Percentiles rank a stretch among this genome's conserved stretches.
These are phyloP conservation scores for Gymnopus androsaceus DNA, from an alignment of 1,284 basidiomycete genomes.

Conservation along the genomic window DNA sequence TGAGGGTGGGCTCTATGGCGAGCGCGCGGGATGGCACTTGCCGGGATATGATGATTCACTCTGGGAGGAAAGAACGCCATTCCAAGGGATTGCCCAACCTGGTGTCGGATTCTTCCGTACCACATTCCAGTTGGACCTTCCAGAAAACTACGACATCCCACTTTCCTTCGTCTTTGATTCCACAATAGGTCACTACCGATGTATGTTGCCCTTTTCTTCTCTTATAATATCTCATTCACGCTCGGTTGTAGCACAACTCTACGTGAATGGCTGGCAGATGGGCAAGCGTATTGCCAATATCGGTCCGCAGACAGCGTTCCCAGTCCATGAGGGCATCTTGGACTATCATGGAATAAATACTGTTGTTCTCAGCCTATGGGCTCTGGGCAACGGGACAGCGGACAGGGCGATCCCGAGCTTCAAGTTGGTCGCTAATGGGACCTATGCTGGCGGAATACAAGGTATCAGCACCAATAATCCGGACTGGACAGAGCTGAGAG, in stretches of 20 bases:
- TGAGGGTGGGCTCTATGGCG: constrained; percentile 79
- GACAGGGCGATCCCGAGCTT: too few relatives aligned
- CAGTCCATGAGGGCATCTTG: constrained; percentile 75
- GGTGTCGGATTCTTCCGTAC: constrained; percentile 82
- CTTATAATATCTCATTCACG: too few relatives aligned
- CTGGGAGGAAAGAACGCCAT: constrained; percentile 58
- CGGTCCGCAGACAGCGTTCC: constrained; percentile 76
- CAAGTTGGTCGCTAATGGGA: too few relatives aligned
- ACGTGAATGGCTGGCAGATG: constrained; percentile 87
- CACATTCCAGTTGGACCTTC: constrained; percentile 63
- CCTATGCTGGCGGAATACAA: too few relatives aligned
- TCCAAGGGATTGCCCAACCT: constrained; percentile 53
- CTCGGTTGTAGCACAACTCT: constrained; percentile 57
- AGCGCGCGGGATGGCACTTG: constrained; percentile 81
- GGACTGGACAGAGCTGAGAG: too few relatives aligned
- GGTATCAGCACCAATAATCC: too few relatives aligned
- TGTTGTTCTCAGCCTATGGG: too few relatives aligned
- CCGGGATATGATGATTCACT: constrained; percentile 66
- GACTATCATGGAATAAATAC: constrained; percentile 65
- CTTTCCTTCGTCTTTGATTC: constrained; percentile 72
- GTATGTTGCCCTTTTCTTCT: constrained; percentile 47
- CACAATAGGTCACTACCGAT: constrained; percentile 38
- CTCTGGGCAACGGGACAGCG: too few relatives aligned
- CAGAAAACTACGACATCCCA: constrained; percentile 57
- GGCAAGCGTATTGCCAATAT: constrained; percentile 74